These are phyloP conservation scores for Ogataea naganishii DNA, from an alignment of 805 yeast species.

Conservation along the genomic window DNA sequence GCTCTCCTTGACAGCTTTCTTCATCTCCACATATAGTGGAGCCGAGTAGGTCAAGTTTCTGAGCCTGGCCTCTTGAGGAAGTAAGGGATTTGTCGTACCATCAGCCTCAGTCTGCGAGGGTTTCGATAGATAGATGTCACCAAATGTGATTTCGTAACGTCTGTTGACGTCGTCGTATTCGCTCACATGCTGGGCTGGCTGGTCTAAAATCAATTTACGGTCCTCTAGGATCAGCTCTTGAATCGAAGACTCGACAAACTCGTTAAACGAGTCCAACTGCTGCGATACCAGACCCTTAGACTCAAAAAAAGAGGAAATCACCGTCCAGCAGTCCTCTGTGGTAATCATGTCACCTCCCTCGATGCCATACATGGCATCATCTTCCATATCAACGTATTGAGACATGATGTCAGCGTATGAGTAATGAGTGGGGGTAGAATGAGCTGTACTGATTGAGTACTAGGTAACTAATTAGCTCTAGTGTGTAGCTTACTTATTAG, in stretches of 20 bases:
- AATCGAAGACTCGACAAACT: slow-evolving; percentile 91
- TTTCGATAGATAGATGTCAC: slow-evolving; percentile 90
- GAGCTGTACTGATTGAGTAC: neutral
- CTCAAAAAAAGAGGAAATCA: slow-evolving; percentile 90
- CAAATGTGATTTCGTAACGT: slow-evolving; percentile 94
- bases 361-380: slow-evolving; percentile 16
- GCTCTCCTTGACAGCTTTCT: slow-evolving; percentile 78
- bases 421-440: neutral
- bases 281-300: slow-evolving; percentile 96
- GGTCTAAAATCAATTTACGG: slow-evolving; percentile 87
- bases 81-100: slow-evolving; percentile 98
- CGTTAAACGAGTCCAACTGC: slow-evolving; percentile 96
- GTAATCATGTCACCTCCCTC: slow-evolving; percentile 69
- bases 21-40: slow-evolving; percentile 93
- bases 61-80: slow-evolving; percentile 96
- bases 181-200: slow-evolving; percentile 94
- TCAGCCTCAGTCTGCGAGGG: slow-evolving; percentile 99
- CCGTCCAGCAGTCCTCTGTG: slow-evolving; percentile 99
- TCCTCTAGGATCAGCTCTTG: slow-evolving; percentile 97
- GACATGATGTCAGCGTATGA: slow-evolving; percentile 5
- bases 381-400: slow-evolving; percentile 8
- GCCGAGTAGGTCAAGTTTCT: slow-evolving; percentile 95
- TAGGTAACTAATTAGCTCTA: too few relatives aligned
- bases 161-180: slow-evolving; percentile 85
- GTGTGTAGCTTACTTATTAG: too few relatives aligned